Evolutionary conservation across 805 yeast species (phyloP), one percentile per base, ranked within the genome.

Genomic region (Starmera quercuum): DNA sequence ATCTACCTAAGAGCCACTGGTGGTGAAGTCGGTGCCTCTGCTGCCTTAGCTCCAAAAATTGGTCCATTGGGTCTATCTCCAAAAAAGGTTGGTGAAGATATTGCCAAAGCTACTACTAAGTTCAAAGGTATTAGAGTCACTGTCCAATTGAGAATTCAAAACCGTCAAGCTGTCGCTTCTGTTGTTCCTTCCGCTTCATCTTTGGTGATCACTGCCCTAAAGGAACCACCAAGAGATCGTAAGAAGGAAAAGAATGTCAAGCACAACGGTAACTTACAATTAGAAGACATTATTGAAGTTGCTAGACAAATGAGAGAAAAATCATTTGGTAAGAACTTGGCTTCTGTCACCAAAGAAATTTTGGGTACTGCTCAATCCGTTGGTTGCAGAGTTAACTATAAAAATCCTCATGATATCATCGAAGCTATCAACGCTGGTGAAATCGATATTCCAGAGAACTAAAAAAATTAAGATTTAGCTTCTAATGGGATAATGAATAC

Each of bases 31-130:
- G 98, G 97, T 77, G 95, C 97, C 63, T 87, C 97, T 48, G 84
- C 98, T 54, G 96, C 98, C 54, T 83, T 92, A 63, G 98, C 98
- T 59, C 98, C 98, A 68, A 92, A 92, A 90, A 92, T 92, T 66
- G 98, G 98, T 85, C 98, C 98, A 59, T 85, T 92, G 67, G 98
- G 98, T 87, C 78, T 92, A 60, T 87, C 97, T 47, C 97, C 98
- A 77, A 92, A 90, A 95, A 90, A 92, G 83, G 96, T 92, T 65
- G 98, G 98, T 88, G 98, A 92, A 75, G 98, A 92, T 68, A 92
- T 92, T 62, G 98, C 98, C 68, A 92, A 92, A 83, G 98, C 98
- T 68, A 90, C 98, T 75, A 83, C 84, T 75, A 78, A 82, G 66
- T 90, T 79, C 94, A 92, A 92, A 77, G 98, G 98, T 79, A 90